Percentiles rank a stretch among this genome's conserved stretches.
phyloP scores from a whole-genome alignment of 768 basidiomycete genomes.

The Plicaturopsis crispa region DNA sequence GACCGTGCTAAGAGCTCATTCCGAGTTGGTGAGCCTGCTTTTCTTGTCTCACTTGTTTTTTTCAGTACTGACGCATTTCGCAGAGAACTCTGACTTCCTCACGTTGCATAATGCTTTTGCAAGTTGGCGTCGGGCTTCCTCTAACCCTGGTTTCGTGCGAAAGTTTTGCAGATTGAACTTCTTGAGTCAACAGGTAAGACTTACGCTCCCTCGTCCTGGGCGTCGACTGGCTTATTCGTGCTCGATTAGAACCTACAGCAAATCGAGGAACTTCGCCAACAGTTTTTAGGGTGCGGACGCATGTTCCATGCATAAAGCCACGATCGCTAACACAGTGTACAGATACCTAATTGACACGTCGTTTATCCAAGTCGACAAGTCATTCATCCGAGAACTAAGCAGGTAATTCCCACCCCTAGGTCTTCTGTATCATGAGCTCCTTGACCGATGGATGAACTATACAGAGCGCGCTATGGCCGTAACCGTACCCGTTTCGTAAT shows the following conservation, averaged over 20 bases:
- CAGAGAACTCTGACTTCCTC: slow-evolving; percentile 92
- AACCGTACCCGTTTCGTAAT: slow-evolving; percentile 68
- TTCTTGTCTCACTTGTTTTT: slow-evolving; percentile 1
- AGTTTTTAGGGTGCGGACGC: slow-evolving; percentile 58
- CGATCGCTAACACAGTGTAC: too few species aligned
- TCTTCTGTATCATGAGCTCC: too few species aligned
- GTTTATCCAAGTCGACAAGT: slow-evolving; percentile 65
- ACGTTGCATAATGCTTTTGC: slow-evolving; percentile 88
- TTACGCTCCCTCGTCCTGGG: not conserved
- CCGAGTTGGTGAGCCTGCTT: slow-evolving; percentile 47
- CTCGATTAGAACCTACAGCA: slow-evolving; percentile 89
- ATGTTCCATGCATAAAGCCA: too few species aligned
- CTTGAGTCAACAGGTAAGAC: slow-evolving; percentile 68
- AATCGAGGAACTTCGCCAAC: slow-evolving; percentile 93
- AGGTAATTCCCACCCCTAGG: too few species aligned
- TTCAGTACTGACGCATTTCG: slow-evolving; percentile 3
- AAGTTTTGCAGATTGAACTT: slow-evolving; percentile 79
- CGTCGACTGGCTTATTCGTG: slow-evolving; percentile 3
- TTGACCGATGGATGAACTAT: too few species aligned
- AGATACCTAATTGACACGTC: slow-evolving; percentile 74
- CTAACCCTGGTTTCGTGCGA: slow-evolving; percentile 51
- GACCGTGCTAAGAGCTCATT: slow-evolving; percentile 79
- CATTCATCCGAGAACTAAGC: slow-evolving; percentile 63
- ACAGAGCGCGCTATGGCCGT: slow-evolving; percentile 68
- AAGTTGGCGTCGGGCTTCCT: slow-evolving; percentile 75